phyloP scores from a whole-genome alignment of 2,329 filamentous ascomycete genomes.

The Xylaria sp. region DNA sequence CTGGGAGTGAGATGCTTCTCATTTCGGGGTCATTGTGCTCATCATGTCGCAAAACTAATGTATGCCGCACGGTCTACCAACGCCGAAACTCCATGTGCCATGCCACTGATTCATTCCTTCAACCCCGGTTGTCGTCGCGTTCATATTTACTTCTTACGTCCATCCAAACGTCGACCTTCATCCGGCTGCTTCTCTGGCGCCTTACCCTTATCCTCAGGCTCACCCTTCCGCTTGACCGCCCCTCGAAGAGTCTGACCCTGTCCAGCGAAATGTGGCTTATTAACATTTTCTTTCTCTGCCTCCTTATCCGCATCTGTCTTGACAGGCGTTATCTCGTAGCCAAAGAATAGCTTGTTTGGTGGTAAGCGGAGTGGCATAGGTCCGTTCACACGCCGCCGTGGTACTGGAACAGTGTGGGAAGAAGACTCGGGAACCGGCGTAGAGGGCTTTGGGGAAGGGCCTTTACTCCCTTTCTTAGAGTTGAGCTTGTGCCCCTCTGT shows the following conservation, averaged over 20 bases:
- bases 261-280: slow-evolving; percentile 81
- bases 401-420: slow-evolving; percentile 51
- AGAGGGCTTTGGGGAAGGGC: slow-evolving; percentile 75
- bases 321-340: slow-evolving; percentile 90
- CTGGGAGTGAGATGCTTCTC: background rate
- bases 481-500: slow-evolving; percentile 84
- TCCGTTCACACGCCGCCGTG: slow-evolving; percentile 72
- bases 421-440: slow-evolving; percentile 74
- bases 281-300: slow-evolving; percentile 71
- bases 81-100: slow-evolving; percentile 36
- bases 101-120: slow-evolving; percentile 25
- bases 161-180: slow-evolving; percentile 59
- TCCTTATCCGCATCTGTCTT: slow-evolving; percentile 80
- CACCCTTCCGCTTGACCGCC: slow-evolving; percentile 76
- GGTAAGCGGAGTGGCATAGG: slow-evolving; percentile 87
- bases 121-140: background rate
- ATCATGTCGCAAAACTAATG: slow-evolving; percentile 19
- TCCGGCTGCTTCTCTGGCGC: slow-evolving; percentile 60
- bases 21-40: slow-evolving; percentile 4
- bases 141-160: slow-evolving; percentile 48
- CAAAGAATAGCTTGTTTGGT: slow-evolving; percentile 94
- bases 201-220: slow-evolving; percentile 60
- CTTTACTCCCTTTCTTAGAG: slow-evolving; percentile 83
- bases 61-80: slow-evolving; percentile 31
- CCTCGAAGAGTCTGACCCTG: slow-evolving; percentile 83